Conservation (phyloP, 2,329 filamentous ascomycete genomes). For the Alternaria longipes region DNA sequence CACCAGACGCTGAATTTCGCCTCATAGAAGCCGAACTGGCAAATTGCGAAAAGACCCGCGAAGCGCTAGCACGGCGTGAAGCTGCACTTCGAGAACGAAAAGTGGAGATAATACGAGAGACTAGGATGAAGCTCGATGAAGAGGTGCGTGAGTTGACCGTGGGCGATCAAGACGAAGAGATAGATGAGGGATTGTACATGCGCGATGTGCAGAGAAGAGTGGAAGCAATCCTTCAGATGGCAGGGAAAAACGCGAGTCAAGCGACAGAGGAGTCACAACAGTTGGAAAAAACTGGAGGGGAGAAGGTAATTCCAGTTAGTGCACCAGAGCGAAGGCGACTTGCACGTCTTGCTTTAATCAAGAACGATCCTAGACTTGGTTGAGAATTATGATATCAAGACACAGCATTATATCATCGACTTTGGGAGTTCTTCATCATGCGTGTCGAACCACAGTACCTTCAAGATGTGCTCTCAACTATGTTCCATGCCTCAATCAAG, state of each 20-base stretch:
- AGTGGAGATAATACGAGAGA: not conserved
- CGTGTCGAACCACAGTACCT: not conserved
- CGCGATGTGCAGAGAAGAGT: not conserved
- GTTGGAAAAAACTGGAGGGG: not conserved
- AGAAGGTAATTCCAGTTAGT: not conserved
- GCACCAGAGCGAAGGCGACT: conserved; percentile 6
- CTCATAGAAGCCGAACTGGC: conserved; percentile 2
- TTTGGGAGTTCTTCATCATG: not conserved
- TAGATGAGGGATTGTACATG: not conserved
- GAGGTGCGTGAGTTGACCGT: not conserved
- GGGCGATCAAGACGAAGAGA: not conserved
- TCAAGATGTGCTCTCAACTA: not conserved
- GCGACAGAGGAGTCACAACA: not conserved
- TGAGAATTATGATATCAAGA: not conserved
- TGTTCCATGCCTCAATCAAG: not conserved
- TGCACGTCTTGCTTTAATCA: not conserved
- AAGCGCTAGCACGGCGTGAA: conserved; percentile 7
- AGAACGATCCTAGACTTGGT: not conserved
- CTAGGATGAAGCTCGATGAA: not conserved
- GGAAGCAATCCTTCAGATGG: not conserved
- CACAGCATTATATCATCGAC: not conserved
- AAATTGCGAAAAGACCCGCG: conserved; percentile 4
- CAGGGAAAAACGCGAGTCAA: not conserved
- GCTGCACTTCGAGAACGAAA: not conserved
- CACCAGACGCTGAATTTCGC: not conserved